These are phyloP conservation scores for Lagenaria siceraria DNA, from an alignment of 306 rosid genomes.

Conservation along the genomic window DNA sequence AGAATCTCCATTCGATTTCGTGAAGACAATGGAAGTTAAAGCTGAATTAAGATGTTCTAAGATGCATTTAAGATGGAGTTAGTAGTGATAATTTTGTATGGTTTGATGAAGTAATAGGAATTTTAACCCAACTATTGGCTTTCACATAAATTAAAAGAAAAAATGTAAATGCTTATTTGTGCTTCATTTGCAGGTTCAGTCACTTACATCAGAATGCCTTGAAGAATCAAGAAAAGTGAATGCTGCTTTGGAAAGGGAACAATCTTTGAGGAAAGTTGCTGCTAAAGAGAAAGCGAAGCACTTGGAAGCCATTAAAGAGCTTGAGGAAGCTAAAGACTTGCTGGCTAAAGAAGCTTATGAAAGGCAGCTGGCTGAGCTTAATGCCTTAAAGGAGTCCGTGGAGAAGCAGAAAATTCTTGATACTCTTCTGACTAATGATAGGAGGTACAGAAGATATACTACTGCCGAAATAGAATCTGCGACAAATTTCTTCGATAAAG, in stretches of 20 bases:
- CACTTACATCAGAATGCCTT: slow-evolving; percentile 62
- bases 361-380: slow-evolving; percentile 68
- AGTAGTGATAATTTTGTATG: not conserved
- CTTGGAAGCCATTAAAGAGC: slow-evolving; percentile 56
- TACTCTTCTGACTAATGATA: slow-evolving; percentile 51
- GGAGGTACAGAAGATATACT: slow-evolving; percentile 69
- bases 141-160: not conserved
- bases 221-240: slow-evolving; percentile 58
- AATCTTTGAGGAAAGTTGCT: slow-evolving; percentile 53
- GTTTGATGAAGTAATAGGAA: not conserved
- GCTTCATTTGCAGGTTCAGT: slow-evolving; percentile 33
- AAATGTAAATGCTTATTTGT: not conserved
- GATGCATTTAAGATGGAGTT: not conserved
- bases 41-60: not conserved
- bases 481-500: slow-evolving; percentile 42
- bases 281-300: slow-evolving; percentile 69
- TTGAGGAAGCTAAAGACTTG: slow-evolving; percentile 51
- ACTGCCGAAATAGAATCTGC: slow-evolving; percentile 72
- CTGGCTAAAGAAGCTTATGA: slow-evolving; percentile 71
- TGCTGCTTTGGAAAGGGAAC: slow-evolving; percentile 61
- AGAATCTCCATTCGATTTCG: too few species aligned
- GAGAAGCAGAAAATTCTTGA: slow-evolving; percentile 65
- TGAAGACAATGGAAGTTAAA: not conserved
- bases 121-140: not conserved
- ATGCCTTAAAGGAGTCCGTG: slow-evolving; percentile 49